Conservation (phyloP, 2,329 filamentous ascomycete species). For the Gyromitra esculenta region DNA sequence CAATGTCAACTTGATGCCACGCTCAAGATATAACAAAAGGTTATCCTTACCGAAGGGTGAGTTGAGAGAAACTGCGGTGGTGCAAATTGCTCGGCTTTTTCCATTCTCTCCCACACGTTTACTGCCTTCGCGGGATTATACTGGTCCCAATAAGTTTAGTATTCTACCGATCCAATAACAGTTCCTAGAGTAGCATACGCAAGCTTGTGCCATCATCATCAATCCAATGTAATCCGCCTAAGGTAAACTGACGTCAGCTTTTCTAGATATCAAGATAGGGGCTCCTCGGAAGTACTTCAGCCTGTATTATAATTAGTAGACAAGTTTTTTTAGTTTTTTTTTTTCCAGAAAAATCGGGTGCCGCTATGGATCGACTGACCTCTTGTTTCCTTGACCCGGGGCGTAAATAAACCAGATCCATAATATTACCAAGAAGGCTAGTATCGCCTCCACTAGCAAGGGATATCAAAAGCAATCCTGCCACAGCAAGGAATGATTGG, state of each 20-base stretch:
- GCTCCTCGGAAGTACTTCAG: constrained; percentile 37
- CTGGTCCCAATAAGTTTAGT: constrained; percentile 1
- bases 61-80: constrained; percentile 49
- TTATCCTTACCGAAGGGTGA: constrained; percentile 37
- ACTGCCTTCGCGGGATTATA: constrained; percentile 76
- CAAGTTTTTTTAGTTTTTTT: not conserved
- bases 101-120: constrained; percentile 74
- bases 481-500: constrained; percentile 45
- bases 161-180: not conserved
- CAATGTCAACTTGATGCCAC: not conserved
- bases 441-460: constrained; percentile 34
- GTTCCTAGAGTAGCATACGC: constrained; percentile 59
- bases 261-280: not conserved
- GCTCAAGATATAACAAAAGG: not conserved
- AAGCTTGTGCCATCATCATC: constrained; percentile 83
- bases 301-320: constrained; percentile 16
- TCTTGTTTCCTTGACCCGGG: constrained; percentile 78
- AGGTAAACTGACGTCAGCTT: constrained; percentile 17
- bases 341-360: not conserved
- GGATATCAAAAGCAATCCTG: constrained; percentile 27
- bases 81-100: constrained; percentile 59
- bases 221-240: constrained; percentile 84
- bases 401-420: constrained; percentile 72
- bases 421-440: constrained; percentile 61
- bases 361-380: constrained; percentile 59